Percentiles rank a stretch among this genome's conserved stretches.
These are phyloP conservation scores for Petrea volubilis DNA, from an alignment of 257 asterid genomes.

Conservation along the genomic window DNA sequence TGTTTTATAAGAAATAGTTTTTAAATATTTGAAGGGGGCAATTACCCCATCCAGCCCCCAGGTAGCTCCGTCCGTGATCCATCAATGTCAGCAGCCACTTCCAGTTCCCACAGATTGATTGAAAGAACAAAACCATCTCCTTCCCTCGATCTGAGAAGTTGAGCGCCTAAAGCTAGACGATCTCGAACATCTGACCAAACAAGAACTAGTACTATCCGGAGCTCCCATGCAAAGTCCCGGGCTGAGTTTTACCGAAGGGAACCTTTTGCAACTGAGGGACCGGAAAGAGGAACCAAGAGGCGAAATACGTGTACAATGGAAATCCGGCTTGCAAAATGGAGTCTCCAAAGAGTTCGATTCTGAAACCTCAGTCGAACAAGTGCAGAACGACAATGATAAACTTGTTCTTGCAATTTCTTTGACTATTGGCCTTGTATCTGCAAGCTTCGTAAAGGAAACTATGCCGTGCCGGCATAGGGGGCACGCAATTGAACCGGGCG, in stretches of 20 bases:
- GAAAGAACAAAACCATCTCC: slow-evolving; percentile 76
- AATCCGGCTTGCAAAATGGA: slow-evolving; percentile 57
- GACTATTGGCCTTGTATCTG: slow-evolving; percentile 41
- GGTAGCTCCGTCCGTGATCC: no score
- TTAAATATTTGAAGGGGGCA: no score
- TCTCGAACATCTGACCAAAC: slow-evolving; percentile 54
- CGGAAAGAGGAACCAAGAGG: slow-evolving; percentile 46
- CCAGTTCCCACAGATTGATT: slow-evolving; percentile 50
- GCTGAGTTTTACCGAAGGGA: slow-evolving; percentile 45
- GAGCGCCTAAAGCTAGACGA: slow-evolving; percentile 47
- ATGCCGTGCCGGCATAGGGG: slow-evolving; percentile 89
- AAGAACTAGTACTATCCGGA: slow-evolving; percentile 45
- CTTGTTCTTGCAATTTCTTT: slow-evolving; percentile 54
- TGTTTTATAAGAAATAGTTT: no score
- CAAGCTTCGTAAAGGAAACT: slow-evolving; percentile 63
- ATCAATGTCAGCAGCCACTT: no score
- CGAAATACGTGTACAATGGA: no score
- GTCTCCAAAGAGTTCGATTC: slow-evolving; percentile 52
- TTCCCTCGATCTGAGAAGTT: slow-evolving; percentile 49
- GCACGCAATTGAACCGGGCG: slow-evolving; percentile 78
- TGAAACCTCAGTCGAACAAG: slow-evolving; percentile 51
- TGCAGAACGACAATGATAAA: slow-evolving; percentile 59
- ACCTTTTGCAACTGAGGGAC: slow-evolving; percentile 50
- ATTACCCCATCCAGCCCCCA: no score
- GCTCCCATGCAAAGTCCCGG: slow-evolving; percentile 61